A percentile compares a stretch with the other conserved stretches of the same genome.
phyloP scores from a whole-genome alignment of 2,329 filamentous ascomycete species.

The Cordyceps tenuipes region DNA sequence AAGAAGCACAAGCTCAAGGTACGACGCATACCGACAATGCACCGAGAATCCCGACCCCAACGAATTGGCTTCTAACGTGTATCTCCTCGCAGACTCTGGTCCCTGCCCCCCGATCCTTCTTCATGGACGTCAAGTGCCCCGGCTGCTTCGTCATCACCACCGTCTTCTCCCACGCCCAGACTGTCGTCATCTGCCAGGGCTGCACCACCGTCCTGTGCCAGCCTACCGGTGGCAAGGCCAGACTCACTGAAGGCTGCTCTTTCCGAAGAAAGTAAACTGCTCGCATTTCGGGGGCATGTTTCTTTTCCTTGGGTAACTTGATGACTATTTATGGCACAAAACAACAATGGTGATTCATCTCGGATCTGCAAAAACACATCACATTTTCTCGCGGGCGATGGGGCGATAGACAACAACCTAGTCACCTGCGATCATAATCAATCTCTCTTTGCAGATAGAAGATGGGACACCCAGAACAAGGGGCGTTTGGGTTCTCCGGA shows the following conservation, averaged over 20 bases:
- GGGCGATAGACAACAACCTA: constrained; percentile 39
- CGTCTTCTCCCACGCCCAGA: constrained; percentile 99
- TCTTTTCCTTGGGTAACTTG: constrained; percentile 38
- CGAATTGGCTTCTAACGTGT: constrained; percentile 16
- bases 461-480: constrained; percentile 55
- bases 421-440: constrained; percentile 36
- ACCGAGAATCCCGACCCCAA: constrained; percentile 7
- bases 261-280: constrained; percentile 98
- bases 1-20: constrained; percentile 99
- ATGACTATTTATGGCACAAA: constrained; percentile 40
- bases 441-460: constrained; percentile 57
- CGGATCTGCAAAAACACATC: constrained; percentile 48
- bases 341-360: constrained; percentile 43
- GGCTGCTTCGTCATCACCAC: constrained; percentile 99
- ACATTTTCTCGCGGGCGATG: constrained; percentile 32
- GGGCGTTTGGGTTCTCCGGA: constrained; percentile 72
- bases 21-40: constrained; percentile 26
- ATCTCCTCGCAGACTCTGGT: constrained; percentile 64
- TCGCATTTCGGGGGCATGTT: constrained; percentile 30
- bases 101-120: constrained; percentile 95
- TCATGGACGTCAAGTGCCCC: constrained; percentile 99
- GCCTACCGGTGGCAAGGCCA: constrained; percentile 97
- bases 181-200: constrained; percentile 98
- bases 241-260: constrained; percentile 98
- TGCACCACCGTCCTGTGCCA: constrained; percentile 99